phyloP scores from a whole-genome alignment of 2,329 filamentous ascomycete species.

The Exophiala dermatitidis region DNA sequence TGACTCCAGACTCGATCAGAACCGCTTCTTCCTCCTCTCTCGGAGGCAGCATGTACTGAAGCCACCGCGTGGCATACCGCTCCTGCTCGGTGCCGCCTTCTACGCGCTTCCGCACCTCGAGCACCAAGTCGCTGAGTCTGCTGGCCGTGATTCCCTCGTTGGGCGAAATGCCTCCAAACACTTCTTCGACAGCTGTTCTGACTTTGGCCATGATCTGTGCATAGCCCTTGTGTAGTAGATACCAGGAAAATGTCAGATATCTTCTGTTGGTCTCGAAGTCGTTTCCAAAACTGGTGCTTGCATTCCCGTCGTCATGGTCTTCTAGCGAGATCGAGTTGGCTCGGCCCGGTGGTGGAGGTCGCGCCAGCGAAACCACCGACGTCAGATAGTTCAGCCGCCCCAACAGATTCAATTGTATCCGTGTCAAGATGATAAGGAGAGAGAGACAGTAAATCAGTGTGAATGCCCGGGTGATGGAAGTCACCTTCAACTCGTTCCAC shows the following conservation, averaged over 20 bases:
- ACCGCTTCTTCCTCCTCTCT: constrained; percentile 64
- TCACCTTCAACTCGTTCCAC: constrained; percentile 94
- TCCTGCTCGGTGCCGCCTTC: constrained; percentile 66
- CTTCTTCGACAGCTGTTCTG: constrained; percentile 74
- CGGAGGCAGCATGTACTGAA: constrained; percentile 75
- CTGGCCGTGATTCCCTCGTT: constrained; percentile 80
- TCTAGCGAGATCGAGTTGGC: constrained; percentile 64
- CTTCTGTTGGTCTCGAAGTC: constrained; percentile 94
- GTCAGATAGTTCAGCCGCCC: constrained; percentile 92
- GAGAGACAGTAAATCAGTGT: constrained; percentile 87
- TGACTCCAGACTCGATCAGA: constrained; percentile 76
- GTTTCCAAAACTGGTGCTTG: constrained; percentile 69
- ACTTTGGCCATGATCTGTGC: constrained; percentile 73
- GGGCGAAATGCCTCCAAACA: constrained; percentile 82
- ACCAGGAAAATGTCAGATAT: constrained; percentile 97
- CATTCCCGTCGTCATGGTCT: constrained; percentile 86
- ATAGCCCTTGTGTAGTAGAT: constrained; percentile 88
- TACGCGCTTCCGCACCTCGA: constrained; percentile 75
- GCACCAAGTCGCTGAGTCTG: constrained; percentile 68
- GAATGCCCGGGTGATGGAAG: constrained; percentile 83
- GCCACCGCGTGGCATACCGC: constrained; percentile 62
- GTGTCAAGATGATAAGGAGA: constrained; percentile 82
- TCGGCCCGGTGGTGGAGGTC: constrained; percentile 53
- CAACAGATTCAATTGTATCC: constrained; percentile 93
- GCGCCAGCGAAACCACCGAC: constrained; percentile 84